Conservation (phyloP, 2,329 filamentous ascomycete genomes). For the Fusarium sp. region DNA sequence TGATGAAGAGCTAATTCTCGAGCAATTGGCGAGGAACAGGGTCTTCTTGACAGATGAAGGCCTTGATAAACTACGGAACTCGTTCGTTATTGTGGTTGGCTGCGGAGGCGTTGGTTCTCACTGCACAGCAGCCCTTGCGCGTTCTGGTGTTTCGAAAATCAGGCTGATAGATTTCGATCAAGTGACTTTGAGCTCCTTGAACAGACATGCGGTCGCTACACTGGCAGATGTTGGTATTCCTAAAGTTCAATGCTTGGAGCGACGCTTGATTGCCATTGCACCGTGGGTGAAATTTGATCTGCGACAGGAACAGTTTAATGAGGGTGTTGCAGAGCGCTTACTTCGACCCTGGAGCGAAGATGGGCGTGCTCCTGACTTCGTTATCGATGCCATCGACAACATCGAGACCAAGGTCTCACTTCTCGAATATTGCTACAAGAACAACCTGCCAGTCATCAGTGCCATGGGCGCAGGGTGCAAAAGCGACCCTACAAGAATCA, state of each 20-base stretch:
- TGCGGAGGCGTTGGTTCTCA: constrained; percentile 96
- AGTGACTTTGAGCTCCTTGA: constrained; percentile 92
- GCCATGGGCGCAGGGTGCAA: constrained; percentile 98
- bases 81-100: constrained; percentile 90
- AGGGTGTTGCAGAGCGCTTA: constrained; percentile 70
- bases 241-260: constrained; percentile 87
- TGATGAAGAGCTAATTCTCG: constrained; percentile 84
- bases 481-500: constrained; percentile 83
- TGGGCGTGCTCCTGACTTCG: constrained; percentile 78
- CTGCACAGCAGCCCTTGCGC: constrained; percentile 83
- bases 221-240: constrained; percentile 91
- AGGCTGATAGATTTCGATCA: constrained; percentile 97
- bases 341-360: constrained; percentile 72
- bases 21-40: constrained; percentile 92
- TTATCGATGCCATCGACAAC: constrained; percentile 99
- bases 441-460: constrained; percentile 84
- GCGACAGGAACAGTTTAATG: constrained; percentile 83
- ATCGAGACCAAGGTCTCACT: constrained; percentile 96
- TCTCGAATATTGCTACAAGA: constrained; percentile 85
- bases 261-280: constrained; percentile 83
- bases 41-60: constrained; percentile 90
- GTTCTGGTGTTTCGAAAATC: constrained; percentile 88
- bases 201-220: constrained; percentile 95
- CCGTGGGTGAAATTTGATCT: constrained; percentile 94
- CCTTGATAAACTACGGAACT: constrained; percentile 78